Base-by-base conservation (phyloP, 768 basidiomycete species). In the Amanita fuliginea region DNA sequence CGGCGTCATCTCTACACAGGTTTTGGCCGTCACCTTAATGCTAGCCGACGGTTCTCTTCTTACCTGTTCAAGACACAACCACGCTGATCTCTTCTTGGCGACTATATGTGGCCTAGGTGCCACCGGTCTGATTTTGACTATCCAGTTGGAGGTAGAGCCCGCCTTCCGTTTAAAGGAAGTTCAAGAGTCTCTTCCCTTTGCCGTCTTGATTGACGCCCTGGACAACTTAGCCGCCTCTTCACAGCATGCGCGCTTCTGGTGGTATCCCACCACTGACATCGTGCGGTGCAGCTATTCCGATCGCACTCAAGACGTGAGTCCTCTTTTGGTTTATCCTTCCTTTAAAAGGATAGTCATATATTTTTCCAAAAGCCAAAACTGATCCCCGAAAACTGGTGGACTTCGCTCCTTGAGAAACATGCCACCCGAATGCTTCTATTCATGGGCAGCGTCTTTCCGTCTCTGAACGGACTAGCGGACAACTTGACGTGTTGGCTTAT, bases 221-320 rank as follows among this genome's bases (percentile, higher is more conserved):
- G 77, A 85, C 51, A 52, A 62, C 2, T 61, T 87, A 44, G 78
- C 73, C 24, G 59, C 57, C 44, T 70, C 80, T n/a, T 81, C 87
- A 2, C 79, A 99, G 64, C 91, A 96, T 62, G 86, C 89, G n/a
- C 74, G 92, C 14, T 73, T 92, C 14, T 96, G 90, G 89, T 99
- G 94, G 94, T 95, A 83, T 67, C 92, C 94, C 2, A 81, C 86
- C 43, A 74, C 80, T 11, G 82, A 83, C 51, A 66, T 66, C 30
- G 72, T 95, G 43, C 77, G 88, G 33, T 76, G 86, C 45, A 86
- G 82, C 59, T 70, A 80, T 54, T 74, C 83, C 28, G 76, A 89
- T 66, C 76, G 93, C 52, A 89, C 90, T 4, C 61, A 62, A 47
- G 85, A 89, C 73, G 93, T 94, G 64, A 46, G 58, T 24, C 22